These are phyloP conservation scores for Boletus rufocinnamomeus DNA, from an alignment of 768 basidiomycete genomes.

Conservation along the genomic window DNA sequence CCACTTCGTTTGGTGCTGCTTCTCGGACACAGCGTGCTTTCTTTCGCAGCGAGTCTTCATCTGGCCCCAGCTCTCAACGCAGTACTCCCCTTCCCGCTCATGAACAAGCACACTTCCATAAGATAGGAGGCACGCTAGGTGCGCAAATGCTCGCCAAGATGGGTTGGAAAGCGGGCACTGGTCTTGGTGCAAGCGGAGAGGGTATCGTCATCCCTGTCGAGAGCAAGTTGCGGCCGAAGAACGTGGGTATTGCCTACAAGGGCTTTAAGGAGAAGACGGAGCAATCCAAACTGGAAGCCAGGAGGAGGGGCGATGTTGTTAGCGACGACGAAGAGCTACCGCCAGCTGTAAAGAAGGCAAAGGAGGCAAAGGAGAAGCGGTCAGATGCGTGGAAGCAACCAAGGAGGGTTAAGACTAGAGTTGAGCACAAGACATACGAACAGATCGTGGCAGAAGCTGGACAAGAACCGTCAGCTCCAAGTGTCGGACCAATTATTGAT, in stretches of 20 bases:
- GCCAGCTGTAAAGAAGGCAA: slow-evolving; percentile 37
- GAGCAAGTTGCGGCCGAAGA: slow-evolving; percentile 79
- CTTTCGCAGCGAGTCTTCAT: slow-evolving; percentile 50
- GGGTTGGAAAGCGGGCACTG: slow-evolving; percentile 88
- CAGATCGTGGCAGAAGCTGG: slow-evolving; percentile 90
- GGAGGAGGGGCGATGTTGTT: slow-evolving; percentile 67
- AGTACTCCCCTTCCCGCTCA: slow-evolving; percentile 55
- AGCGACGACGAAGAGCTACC: slow-evolving; percentile 66
- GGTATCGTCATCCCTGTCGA: slow-evolving; percentile 91
- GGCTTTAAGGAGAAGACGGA: slow-evolving; percentile 89
- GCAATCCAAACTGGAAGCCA: slow-evolving; percentile 80
- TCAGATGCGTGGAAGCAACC: slow-evolving; percentile 86
- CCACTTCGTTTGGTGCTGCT: slow-evolving; percentile 41
- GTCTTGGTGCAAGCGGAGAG: slow-evolving; percentile 71
- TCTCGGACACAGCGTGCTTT: slow-evolving; percentile 51
- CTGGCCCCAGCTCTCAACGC: slow-evolving; percentile 43
- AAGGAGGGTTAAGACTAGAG: slow-evolving; percentile 79
- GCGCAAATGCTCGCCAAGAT: slow-evolving; percentile 92
- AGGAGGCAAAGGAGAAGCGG: slow-evolving; percentile 60
- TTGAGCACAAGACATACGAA: slow-evolving; percentile 97
- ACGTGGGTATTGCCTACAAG: slow-evolving; percentile 83
- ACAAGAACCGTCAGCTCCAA: slow-evolving; percentile 50
- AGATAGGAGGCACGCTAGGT: slow-evolving; percentile 75
- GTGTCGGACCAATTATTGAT: slow-evolving; percentile 89
- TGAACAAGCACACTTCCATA: slow-evolving; percentile 82